These are phyloP conservation scores for Lycium barbarum DNA, from an alignment of 257 asterid species.

Conservation along the genomic window DNA sequence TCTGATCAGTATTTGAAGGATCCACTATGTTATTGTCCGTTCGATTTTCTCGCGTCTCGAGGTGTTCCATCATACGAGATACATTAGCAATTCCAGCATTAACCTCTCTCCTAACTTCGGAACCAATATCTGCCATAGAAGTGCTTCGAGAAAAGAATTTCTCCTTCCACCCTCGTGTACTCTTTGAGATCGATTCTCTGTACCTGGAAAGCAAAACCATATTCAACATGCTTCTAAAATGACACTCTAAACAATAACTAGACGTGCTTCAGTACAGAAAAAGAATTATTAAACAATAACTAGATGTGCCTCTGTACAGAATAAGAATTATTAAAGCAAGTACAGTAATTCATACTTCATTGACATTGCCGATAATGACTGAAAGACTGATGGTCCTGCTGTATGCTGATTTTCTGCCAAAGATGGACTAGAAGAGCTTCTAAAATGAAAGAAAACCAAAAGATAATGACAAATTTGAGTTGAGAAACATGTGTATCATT, in stretches of 20 bases:
- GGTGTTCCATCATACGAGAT: constrained; percentile 18
- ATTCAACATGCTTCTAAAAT: constrained; percentile 20
- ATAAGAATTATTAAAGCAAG: not conserved
- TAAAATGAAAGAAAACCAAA: constrained; percentile 39
- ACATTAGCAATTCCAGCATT: not conserved
- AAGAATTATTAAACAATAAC: not conserved
- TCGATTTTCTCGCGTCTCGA: not conserved
- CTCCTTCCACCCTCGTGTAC: constrained; percentile 89
- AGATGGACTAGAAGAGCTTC: constrained; percentile 52
- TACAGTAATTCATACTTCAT: constrained; percentile 61
- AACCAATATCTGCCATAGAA: constrained; percentile 77
- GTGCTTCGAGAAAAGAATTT: constrained; percentile 79
- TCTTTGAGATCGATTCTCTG: constrained; percentile 81
- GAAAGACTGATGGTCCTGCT: constrained; percentile 82
- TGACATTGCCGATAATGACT: constrained; percentile 76
- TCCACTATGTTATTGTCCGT: not conserved
- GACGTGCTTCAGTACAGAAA: not conserved
- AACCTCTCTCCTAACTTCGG: constrained; percentile 66
- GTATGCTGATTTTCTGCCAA: constrained; percentile 57
- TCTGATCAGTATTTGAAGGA: not conserved
- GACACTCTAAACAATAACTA: not conserved
- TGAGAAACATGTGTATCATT: constrained; percentile 1
- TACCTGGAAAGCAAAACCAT: constrained; percentile 53
- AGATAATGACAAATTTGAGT: not conserved
- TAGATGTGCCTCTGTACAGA: not conserved